A percentile compares a stretch with the other conserved stretches of the same genome.
These are phyloP conservation scores for Lentinula raphanica DNA, from an alignment of 768 basidiomycete genomes.

Conservation along the genomic window DNA sequence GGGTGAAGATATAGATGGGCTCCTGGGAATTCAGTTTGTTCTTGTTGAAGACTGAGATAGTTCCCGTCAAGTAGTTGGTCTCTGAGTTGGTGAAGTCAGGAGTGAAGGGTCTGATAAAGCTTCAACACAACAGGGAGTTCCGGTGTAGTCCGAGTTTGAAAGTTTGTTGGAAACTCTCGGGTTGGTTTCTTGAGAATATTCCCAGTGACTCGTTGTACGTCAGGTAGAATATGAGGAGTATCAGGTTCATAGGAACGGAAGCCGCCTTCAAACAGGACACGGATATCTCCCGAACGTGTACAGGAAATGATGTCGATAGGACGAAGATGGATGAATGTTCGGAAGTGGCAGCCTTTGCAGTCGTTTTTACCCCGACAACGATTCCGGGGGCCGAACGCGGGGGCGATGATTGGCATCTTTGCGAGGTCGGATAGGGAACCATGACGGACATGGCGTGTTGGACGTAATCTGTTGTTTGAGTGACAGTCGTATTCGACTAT, in stretches of 20 bases:
- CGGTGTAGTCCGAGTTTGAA: slow-evolving; percentile 29
- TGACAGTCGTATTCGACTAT: neutral
- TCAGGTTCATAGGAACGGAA: slow-evolving; percentile 29
- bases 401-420: slow-evolving; percentile 31
- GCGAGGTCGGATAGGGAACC: slow-evolving; percentile 29
- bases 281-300: slow-evolving; percentile 10
- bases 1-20: slow-evolving; percentile 28
- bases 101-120: slow-evolving; percentile 31
- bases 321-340: slow-evolving; percentile 32
- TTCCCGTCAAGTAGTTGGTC: slow-evolving; percentile 27
- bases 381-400: slow-evolving; percentile 31
- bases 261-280: slow-evolving; percentile 27
- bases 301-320: slow-evolving; percentile 32
- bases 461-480: slow-evolving; percentile 10
- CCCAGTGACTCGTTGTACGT: slow-evolving; percentile 26
- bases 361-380: slow-evolving; percentile 30
- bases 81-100: slow-evolving; percentile 18
- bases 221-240: slow-evolving; percentile 27
- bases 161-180: slow-evolving; percentile 29
- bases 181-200: slow-evolving; percentile 25
- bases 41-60: slow-evolving; percentile 34
- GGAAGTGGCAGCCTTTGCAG: slow-evolving; percentile 32
- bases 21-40: slow-evolving; percentile 25
- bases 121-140: slow-evolving; percentile 29
- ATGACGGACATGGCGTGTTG: slow-evolving; percentile 27